phyloP scores from a whole-genome alignment of 192 early-diverging fungal genomes.

The Gaertneriomyces sp. region DNA sequence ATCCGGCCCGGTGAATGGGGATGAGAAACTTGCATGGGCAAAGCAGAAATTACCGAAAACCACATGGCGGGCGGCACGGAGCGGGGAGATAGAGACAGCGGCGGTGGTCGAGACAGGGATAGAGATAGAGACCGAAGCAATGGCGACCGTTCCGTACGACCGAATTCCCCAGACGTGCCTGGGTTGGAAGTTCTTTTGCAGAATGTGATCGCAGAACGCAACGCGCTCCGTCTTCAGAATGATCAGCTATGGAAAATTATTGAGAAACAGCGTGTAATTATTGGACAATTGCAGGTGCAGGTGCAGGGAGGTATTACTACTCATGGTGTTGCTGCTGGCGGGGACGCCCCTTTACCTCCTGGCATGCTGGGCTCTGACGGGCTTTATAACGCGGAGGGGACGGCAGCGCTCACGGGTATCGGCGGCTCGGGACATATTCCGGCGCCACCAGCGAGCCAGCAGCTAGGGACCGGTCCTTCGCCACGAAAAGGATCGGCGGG shows the following conservation, averaged over 20 bases:
- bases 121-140: not conserved
- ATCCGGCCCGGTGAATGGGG: too few species aligned
- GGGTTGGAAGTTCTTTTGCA: constrained; percentile 20
- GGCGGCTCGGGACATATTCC: not conserved
- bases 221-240: constrained; percentile 74
- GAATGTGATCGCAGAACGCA: constrained; percentile 43
- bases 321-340: not conserved
- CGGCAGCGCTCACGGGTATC: constrained; percentile 1
- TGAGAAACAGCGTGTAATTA: constrained; percentile 82
- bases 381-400: not conserved
- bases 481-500: constrained; percentile 7
- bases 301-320: not conserved
- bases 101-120: not conserved
- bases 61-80: too few species aligned
- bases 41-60: too few species aligned
- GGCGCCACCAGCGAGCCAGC: not conserved
- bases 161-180: constrained; percentile 19
- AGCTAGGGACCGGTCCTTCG: not conserved
- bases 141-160: not conserved
- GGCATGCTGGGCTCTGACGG: not conserved
- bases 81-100: too few species aligned
- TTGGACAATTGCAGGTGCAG: constrained; percentile 73
- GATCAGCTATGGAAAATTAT: constrained; percentile 88
- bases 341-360: not conserved
- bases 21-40: too few species aligned